Percentiles rank a stretch among this genome's conserved stretches.
Conservation (phyloP, 345 rosid species). For the Aegle marmelos region DNA sequence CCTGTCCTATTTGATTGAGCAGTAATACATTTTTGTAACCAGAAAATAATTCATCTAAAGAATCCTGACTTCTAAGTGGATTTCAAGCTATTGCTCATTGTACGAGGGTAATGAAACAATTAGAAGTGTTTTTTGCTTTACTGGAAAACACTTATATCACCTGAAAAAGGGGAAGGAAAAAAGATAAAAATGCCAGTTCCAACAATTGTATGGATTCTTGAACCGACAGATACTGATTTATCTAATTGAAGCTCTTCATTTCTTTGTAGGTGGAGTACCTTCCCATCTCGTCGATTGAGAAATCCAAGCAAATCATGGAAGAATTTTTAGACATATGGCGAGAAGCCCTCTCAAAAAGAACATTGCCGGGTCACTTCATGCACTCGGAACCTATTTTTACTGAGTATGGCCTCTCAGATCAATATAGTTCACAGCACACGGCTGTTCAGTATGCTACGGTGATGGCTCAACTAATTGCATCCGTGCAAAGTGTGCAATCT, state of each 20-base stretch:
- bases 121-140: background rate
- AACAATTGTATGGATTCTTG: background rate
- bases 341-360: constrained; percentile 67
- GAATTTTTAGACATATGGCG: constrained; percentile 84
- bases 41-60: background rate
- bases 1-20: background rate
- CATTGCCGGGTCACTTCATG: constrained; percentile 73
- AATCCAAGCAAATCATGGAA: constrained; percentile 64
- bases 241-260: constrained; percentile 13
- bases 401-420: constrained; percentile 72
- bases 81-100: background rate
- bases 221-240: background rate
- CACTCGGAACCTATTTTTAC: constrained; percentile 60
- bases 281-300: constrained; percentile 77
- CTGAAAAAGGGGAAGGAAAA: background rate
- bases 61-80: background rate
- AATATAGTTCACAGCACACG: constrained; percentile 73
- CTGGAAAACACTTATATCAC: background rate
- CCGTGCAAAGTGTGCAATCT: constrained; percentile 55
- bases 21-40: background rate
- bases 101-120: background rate
- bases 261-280: constrained; percentile 82
- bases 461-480: constrained; percentile 80
- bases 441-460: constrained; percentile 75
- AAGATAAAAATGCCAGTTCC: background rate